Evolutionary conservation across 2,329 filamentous ascomycete species (phyloP).

Genomic region (Cercospora sesami): DNA sequence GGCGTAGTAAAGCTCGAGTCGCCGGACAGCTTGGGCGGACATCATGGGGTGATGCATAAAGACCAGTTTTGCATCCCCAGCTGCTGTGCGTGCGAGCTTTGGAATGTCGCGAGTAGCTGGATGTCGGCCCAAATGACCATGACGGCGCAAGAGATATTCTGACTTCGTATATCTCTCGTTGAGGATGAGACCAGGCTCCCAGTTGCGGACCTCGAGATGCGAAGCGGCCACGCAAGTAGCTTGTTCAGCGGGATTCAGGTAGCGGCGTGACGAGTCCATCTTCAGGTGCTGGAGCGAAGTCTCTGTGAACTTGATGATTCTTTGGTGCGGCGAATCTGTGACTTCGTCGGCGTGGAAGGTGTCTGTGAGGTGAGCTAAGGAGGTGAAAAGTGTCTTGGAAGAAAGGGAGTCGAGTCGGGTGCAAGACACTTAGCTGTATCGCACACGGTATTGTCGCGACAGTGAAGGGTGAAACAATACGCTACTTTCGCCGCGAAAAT

Average conservation of each 20-base stretch:
- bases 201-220: conserved; percentile 14
- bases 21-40: conserved; percentile 31
- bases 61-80: conserved; percentile 26
- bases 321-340: not conserved
- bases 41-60: conserved; percentile 25
- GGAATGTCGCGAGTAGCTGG: conserved; percentile 20
- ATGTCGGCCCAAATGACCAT: conserved; percentile 27
- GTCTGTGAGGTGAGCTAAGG: not conserved
- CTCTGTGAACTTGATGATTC: not conserved
- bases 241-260: not conserved
- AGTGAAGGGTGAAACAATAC: not conserved
- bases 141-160: conserved; percentile 33
- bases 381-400: not conserved
- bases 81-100: conserved; percentile 20
- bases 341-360: not conserved
- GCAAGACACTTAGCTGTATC: not conserved
- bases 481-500: not conserved
- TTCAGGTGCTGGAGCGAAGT: not conserved
- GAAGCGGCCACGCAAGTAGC: conserved; percentile 1
- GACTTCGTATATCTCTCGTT: conserved; percentile 32
- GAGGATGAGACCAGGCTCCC: conserved; percentile 29
- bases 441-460: not conserved
- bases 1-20: conserved; percentile 27
- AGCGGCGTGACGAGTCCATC: conserved; percentile 9
- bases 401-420: not conserved